Evolutionary conservation across 176 grass and related monocot genomes (phyloP), one percentile per base, ranked within the genome.

Genomic region (Oryza coarctata): DNA sequence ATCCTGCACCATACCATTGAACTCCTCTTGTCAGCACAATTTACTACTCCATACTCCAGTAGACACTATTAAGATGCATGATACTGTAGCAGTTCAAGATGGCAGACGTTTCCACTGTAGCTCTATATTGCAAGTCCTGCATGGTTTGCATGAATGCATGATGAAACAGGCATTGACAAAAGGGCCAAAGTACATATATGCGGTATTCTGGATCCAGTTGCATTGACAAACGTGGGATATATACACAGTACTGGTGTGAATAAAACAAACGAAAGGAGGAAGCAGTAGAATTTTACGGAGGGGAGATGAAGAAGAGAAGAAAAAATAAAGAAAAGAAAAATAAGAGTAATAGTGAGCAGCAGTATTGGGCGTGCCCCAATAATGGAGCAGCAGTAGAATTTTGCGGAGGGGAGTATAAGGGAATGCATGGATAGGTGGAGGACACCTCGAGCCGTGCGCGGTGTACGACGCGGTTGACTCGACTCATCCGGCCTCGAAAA

Each of bases 391-490:
- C 60, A n/a, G n/a, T n/a, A n/a, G n/a, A n/a, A n/a, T n/a, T n/a
- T n/a, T n/a, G n/a, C n/a, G n/a, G n/a, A n/a, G n/a, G n/a, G n/a
- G n/a, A n/a, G n/a, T n/a, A n/a, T n/a, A n/a, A n/a, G n/a, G n/a
- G n/a, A n/a, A n/a, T n/a, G n/a, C n/a, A n/a, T n/a, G n/a, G n/a
- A n/a, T n/a, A n/a, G n/a, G n/a, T n/a, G n/a, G n/a, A 45, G 49
- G 49, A 22, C 49, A 26, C 62, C 86, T 88, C 75, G 86, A 88
- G 86, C 86, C 80, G 18, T 83, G 80, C 80, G 80, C 75, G n/a
- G 1, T 88, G 80, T 79, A 83, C 80, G 14, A 60, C 44, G 14
- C 58, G 8, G 86, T 79, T 79, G 75, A 66, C 73, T 7, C 20
- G n/a, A n/a, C 5, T n/a, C n/a, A n/a, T n/a, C n/a, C n/a, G n/a